Evolutionary conservation across 768 basidiomycete genomes (phyloP).

Genomic region (Leccinum uliginosum): DNA sequence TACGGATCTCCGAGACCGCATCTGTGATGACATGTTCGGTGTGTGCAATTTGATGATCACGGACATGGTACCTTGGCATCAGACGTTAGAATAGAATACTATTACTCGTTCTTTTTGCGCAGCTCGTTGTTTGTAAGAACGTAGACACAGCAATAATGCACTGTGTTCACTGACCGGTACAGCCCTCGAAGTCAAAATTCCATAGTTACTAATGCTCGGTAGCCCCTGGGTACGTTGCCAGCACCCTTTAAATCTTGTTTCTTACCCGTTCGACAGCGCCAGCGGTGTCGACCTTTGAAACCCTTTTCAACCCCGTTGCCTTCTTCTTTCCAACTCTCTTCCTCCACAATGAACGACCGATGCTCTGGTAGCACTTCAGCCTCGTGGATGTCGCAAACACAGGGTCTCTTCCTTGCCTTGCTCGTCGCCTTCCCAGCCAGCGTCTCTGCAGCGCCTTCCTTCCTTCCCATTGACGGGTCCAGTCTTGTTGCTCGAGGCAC

Average conservation of each 20-base stretch:
- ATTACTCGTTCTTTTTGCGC: not conserved
- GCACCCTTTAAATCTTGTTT: not conserved
- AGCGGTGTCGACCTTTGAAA: not conserved
- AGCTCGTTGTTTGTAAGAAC: not conserved
- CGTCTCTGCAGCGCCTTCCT: constrained; percentile 10
- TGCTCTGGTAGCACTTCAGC: constrained; percentile 8
- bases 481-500: not conserved
- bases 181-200: not conserved
- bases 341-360: too few relatives aligned
- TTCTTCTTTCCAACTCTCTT: not conserved
- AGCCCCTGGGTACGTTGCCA: not conserved
- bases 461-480: not conserved
- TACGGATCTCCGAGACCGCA: constrained; percentile 2
- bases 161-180: not conserved
- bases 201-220: not conserved
- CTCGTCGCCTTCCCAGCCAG: not conserved
- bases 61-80: not conserved
- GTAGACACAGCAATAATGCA: not conserved
- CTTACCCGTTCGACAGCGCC: constrained; percentile 6
- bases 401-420: not conserved
- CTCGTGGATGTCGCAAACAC: constrained; percentile 3
- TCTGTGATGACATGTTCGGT: not conserved
- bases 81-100: not conserved
- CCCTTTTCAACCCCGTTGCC: constrained; percentile 4
- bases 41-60: not conserved